Evolutionary conservation across 768 basidiomycete genomes (phyloP), one percentile per base, ranked within the genome.

Genomic region (Lactarius quietus): DNA sequence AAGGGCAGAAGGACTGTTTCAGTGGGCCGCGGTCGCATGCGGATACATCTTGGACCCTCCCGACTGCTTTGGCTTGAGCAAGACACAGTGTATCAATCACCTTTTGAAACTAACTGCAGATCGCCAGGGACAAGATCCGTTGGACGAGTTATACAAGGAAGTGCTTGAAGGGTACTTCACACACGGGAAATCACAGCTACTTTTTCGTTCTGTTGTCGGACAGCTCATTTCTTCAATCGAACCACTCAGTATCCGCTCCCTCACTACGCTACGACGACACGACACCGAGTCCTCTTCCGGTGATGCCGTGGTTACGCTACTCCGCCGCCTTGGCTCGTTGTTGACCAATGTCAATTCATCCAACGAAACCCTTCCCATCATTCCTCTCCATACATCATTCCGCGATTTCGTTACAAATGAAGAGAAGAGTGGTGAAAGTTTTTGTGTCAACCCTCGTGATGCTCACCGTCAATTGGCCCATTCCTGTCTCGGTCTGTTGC

Each of bases 181-280:
- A 18, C 39, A 38, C 23, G n/a, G 20, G 20, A 18, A 59, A 23
- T 18, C 33, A 9, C 35, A 18, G 6, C 15, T 26, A 31, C 39
- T 48, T 28, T 59, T 59, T 23, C 58, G 58, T 12, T 48, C 29
- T 17, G 39, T 59, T 18, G 8, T 59, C 26, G 58, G 58, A 28
- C 58, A 59, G 17, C 38, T 59, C 31, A 20, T 59, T 6, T 6
- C 58, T 39, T n/a, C 58, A 6, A 4, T 18, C 18, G 39, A 41
- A 41, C 39, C 39, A 3, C 39, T 41, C 39, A 18, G 17, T 18
- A 41, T 41, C 39, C 17, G 17, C 6, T 41, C 39, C 39, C 39
- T 41, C 2, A 41, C 17, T 6, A 18, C 39, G 17, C 17, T 41
- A 17, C 39, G 39, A 41, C 39, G 6, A 17, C 39, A 26, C n/a